A percentile compares a stretch with the other conserved stretches of the same genome.
Evolutionary conservation across 768 basidiomycete genomes (phyloP).

Genomic region (Erythrobasidium yunnanense): DNA sequence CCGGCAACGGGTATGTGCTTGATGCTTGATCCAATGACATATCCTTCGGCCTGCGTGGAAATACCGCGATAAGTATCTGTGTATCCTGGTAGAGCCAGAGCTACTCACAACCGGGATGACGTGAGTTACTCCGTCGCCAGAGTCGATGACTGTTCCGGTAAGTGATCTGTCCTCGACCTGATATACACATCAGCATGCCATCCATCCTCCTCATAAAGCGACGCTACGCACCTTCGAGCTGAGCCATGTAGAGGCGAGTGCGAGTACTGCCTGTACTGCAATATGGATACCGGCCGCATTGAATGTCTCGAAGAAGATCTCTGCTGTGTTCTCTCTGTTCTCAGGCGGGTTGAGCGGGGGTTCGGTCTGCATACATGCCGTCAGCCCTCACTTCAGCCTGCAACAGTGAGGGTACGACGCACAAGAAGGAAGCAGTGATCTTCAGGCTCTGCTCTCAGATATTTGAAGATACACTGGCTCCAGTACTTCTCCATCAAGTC

Average conservation of each 20-base stretch:
- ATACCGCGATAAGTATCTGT: not conserved
- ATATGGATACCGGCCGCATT: slow-evolving; percentile 98
- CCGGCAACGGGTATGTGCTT: slow-evolving; percentile 98
- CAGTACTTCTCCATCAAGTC: slow-evolving; percentile 49
- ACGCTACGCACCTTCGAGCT: slow-evolving; percentile 60
- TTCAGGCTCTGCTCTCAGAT: slow-evolving; percentile 93
- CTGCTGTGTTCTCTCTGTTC: slow-evolving; percentile 96
- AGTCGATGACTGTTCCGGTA: slow-evolving; percentile 88
- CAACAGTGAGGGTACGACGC: slow-evolving; percentile 43
- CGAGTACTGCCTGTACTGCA: slow-evolving; percentile 95
- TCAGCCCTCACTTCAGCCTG: not conserved
- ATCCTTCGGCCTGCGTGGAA: slow-evolving; percentile 63
- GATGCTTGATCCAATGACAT: slow-evolving; percentile 97
- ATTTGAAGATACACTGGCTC: slow-evolving; percentile 99
- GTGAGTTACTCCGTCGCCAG: slow-evolving; percentile 97
- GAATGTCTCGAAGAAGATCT: slow-evolving; percentile 99
- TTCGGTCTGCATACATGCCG: slow-evolving; percentile 66
- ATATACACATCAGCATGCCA: slow-evolving; percentile 1
- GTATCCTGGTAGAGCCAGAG: not conserved
- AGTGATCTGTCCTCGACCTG: slow-evolving; percentile 37
- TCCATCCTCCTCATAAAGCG: slow-evolving; percentile 43
- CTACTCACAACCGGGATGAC: slow-evolving; percentile 56
- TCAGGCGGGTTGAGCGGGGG: slow-evolving; percentile 96
- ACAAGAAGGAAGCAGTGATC: slow-evolving; percentile 97
- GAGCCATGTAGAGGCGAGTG: slow-evolving; percentile 94